Percentiles rank a stretch among this genome's conserved stretches.
Conservation (phyloP, 805 yeast genomes). For the Peterozyma toletana region DNA sequence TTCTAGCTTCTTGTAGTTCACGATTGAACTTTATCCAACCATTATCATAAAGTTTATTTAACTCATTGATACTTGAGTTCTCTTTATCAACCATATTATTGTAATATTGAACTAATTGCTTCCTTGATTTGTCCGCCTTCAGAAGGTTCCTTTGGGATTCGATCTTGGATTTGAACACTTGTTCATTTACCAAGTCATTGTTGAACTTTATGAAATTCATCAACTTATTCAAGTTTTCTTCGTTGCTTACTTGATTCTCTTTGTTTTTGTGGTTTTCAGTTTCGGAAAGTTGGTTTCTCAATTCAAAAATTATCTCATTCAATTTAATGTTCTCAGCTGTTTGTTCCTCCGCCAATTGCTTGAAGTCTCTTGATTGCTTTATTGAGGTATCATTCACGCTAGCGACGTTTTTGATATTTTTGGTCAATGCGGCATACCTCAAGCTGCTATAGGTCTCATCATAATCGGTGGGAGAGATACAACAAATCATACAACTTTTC, state of each 20-base stretch:
- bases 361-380: slow-evolving; percentile 10
- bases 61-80: not conserved
- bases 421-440: slow-evolving; percentile 73
- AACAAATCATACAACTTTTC: slow-evolving; percentile 83
- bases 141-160: slow-evolving; percentile 1
- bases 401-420: slow-evolving; percentile 59
- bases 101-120: not conserved
- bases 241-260: not conserved
- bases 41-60: slow-evolving; percentile 1
- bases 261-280: not conserved
- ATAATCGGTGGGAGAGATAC: slow-evolving; percentile 71
- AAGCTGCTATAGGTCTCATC: slow-evolving; percentile 74
- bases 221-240: slow-evolving; percentile 3
- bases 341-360: slow-evolving; percentile 6
- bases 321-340: slow-evolving; percentile 3
- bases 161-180: slow-evolving; percentile 5
- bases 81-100: not conserved
- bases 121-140: not conserved
- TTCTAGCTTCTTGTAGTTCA: not conserved
- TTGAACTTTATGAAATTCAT: slow-evolving; percentile 11
- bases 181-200: slow-evolving; percentile 13
- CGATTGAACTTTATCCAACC: slow-evolving; percentile 1
- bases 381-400: slow-evolving; percentile 26
- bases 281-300: slow-evolving; percentile 3
- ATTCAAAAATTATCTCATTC: slow-evolving; percentile 5